Evolutionary conservation across 257 asterid genomes (phyloP).

Genomic region (Avicennia marina): DNA sequence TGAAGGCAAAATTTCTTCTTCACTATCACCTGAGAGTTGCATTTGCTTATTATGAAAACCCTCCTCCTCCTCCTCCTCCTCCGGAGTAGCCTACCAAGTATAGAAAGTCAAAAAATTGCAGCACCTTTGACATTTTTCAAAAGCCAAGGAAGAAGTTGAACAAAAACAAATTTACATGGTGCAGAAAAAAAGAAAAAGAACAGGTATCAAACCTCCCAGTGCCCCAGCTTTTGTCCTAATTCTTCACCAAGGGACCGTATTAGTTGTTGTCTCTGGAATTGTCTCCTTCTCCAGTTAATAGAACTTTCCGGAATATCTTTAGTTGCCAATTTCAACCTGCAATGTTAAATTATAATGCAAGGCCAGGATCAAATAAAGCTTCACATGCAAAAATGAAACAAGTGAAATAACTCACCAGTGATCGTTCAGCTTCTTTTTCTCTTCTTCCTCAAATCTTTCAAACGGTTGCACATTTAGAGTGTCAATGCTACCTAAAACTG

Average conservation of each 20-base stretch:
- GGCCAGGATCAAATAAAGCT: constrained; percentile 16
- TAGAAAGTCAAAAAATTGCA: constrained; percentile 6
- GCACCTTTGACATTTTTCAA: not conserved
- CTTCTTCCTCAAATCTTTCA: constrained; percentile 94
- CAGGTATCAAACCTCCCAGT: constrained; percentile 39
- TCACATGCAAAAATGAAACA: constrained; percentile 9
- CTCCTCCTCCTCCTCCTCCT: constrained; percentile 37
- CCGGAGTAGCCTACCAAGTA: constrained; percentile 37
- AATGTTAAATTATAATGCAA: constrained; percentile 5
- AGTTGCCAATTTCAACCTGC: constrained; percentile 74
- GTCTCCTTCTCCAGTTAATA: constrained; percentile 51
- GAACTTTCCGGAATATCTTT: constrained; percentile 57
- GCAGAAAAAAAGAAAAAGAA: constrained; percentile 12
- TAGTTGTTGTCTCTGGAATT: constrained; percentile 38
- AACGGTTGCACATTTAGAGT: constrained; percentile 72
- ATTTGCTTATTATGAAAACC: constrained; percentile 24
- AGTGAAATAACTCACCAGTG: constrained; percentile 60
- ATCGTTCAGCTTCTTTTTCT: constrained; percentile 67
- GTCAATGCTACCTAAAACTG: constrained; percentile 72
- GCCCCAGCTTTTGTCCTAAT: constrained; percentile 45
- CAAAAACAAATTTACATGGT: constrained; percentile 7
- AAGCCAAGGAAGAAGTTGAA: not conserved
- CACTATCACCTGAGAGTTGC: constrained; percentile 38
- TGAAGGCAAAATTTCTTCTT: constrained; percentile 33
- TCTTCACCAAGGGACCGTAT: constrained; percentile 52